Conservation (phyloP, 2,329 filamentous ascomycete genomes). For the Exserohilum turcica region DNA sequence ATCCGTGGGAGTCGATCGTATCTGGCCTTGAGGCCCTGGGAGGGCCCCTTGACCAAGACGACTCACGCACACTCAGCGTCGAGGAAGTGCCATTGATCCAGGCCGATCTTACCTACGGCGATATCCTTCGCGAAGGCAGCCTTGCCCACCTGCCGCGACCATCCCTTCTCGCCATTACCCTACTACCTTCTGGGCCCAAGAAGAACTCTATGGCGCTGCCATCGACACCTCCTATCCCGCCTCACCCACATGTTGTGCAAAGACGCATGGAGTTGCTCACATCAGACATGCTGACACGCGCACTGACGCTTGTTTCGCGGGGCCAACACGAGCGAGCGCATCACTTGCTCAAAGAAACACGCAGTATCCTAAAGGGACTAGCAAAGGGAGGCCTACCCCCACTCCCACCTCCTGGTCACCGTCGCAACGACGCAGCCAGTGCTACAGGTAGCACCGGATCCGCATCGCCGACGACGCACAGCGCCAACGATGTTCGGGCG, state of each 20-base stretch:
- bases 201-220: conserved; percentile 59
- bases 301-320: conserved; percentile 85
- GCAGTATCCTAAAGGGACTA: conserved; percentile 92
- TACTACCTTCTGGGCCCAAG: conserved; percentile 75
- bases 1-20: conserved; percentile 96
- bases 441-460: conserved; percentile 47
- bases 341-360: conserved; percentile 88
- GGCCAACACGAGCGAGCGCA: conserved; percentile 93
- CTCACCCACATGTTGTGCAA: conserved; percentile 93
- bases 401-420: conserved; percentile 67
- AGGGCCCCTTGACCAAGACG: conserved; percentile 83
- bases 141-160: conserved; percentile 85
- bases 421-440: conserved; percentile 47
- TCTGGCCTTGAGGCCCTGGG: conserved; percentile 93
- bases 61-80: conserved; percentile 80
- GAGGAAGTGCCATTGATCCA: conserved; percentile 96
- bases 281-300: conserved; percentile 95
- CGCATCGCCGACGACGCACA: conserved; percentile 48
- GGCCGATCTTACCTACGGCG: conserved; percentile 90
- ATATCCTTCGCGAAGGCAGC: conserved; percentile 87
- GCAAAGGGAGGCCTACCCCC: conserved; percentile 94
- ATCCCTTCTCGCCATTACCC: conserved; percentile 91
- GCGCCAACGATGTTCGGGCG: conserved; percentile 40
- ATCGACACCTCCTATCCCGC: conserved; percentile 78
- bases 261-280: conserved; percentile 96